Base-by-base conservation (phyloP, 352 stramenopile genomes). In the Elongisporangium undulatum region DNA sequence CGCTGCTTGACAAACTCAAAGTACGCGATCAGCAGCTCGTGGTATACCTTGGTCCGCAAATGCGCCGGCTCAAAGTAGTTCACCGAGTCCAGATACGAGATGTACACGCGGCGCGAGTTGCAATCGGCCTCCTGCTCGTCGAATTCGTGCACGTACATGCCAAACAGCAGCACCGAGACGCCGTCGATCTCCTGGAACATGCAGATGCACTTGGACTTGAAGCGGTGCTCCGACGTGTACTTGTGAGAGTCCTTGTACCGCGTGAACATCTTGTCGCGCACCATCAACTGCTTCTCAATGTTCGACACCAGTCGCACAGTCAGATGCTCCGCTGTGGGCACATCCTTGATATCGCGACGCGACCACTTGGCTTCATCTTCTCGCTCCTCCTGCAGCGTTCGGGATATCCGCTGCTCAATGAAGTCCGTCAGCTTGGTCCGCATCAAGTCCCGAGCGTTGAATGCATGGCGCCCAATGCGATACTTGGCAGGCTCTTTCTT, bases 61-160 rank as follows among this genome's bases (percentile, higher is more conserved):
- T 97, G 85, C 15, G 92, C 58, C 13, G 97, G 97, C 56, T 97
- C 89, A 67, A 99, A 98, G 80, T 99, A 99, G 64, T 99, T 96
- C n/a, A 99, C 97, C 48, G 94, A 99, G 75, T 99, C 98, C 54
- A 99, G 76, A 69, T 99, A 99, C 29, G 96, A 99, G 53, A 99
- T 96, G 74, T 99, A 99, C 38, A 99, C 91, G 19, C 91, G 87
- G 2, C 96, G 85, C 13, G 89, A 80, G 72, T 99, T 99, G 50
- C 96, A 98, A 26, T 87, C 60, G 3, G 96, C 87, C 75, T 98
- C 97, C 59, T 98, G 93, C 61, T 99, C 93, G 64, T 98, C 97
- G 67, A 99, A 99, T 68, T 99, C 97, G 69, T 99, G 99, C 6
- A 99, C 97, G 69, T 99, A 99, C 70, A 99, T 98, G 49, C 96